These are phyloP conservation scores for Aegilops speltoides DNA, from an alignment of 176 grass and related monocot genomes.

Conservation along the genomic window DNA sequence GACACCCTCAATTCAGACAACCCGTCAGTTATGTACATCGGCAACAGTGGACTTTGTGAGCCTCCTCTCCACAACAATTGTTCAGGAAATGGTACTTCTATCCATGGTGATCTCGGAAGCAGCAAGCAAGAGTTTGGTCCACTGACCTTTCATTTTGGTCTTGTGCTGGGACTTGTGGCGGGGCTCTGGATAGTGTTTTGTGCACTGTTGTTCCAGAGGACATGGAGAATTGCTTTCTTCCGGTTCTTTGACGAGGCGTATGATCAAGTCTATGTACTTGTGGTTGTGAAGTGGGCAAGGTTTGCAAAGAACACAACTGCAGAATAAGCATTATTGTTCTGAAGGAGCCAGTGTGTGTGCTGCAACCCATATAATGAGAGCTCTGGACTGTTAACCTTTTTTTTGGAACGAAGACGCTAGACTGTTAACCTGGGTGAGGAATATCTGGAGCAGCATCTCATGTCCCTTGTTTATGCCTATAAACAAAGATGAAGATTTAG, in stretches of 20 bases:
- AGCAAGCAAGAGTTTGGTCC: background rate
- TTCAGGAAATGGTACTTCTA: too few species aligned
- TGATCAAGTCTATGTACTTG: background rate
- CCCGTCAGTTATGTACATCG: constrained; percentile 14
- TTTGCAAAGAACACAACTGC: background rate
- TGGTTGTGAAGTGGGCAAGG: background rate
- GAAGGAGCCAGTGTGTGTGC: background rate
- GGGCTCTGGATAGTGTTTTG: too few species aligned
- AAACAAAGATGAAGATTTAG: background rate
- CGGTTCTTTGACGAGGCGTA: background rate
- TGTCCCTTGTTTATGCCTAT: background rate
- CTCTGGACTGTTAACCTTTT: background rate
- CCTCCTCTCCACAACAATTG: constrained; percentile 29
- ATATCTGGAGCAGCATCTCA: background rate
- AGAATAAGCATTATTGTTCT: background rate
- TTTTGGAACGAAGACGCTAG: too few species aligned
- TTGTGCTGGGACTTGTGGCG: background rate
- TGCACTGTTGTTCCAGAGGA: too few species aligned
- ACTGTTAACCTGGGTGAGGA: background rate
- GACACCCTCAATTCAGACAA: constrained; percentile 16
- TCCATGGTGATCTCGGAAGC: background rate
- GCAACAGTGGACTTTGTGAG: constrained; percentile 14
- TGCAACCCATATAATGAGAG: background rate
- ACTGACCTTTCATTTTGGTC: background rate
- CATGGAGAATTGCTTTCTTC: constrained; percentile 23